Conservation (phyloP, 1,284 basidiomycete species). For the Pholiota adiposa region DNA sequence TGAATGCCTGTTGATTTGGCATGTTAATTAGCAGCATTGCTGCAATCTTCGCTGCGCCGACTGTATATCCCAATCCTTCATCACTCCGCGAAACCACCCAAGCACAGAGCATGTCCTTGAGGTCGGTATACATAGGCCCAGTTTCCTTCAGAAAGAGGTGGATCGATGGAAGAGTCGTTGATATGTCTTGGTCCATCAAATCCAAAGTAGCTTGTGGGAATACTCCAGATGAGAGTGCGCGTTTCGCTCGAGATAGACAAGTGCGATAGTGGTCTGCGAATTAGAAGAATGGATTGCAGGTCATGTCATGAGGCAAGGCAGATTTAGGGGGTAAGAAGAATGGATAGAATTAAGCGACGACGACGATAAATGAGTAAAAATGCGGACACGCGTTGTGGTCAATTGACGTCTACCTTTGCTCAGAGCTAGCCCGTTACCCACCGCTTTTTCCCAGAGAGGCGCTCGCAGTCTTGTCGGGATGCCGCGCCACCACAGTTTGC, state of each 20-base stretch:
- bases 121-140: conserved; percentile 86
- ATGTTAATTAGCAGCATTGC: conserved; percentile 93
- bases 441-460: conserved; percentile 85
- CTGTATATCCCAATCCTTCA: conserved; percentile 81
- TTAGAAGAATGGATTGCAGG: conserved; percentile 6
- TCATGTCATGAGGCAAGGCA: conserved; percentile 1
- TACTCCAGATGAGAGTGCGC: conserved; percentile 68
- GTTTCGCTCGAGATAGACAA: conserved; percentile 76
- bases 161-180: conserved; percentile 81
- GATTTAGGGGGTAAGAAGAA: conserved; percentile 16
- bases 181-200: conserved; percentile 82
- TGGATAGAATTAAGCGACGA: conserved; percentile 9
- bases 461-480: conserved; percentile 88
- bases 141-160: conserved; percentile 83
- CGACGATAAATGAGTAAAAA: conserved; percentile 20
- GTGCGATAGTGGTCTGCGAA: conserved; percentile 75
- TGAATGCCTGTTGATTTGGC: conserved; percentile 78
- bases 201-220: conserved; percentile 77
- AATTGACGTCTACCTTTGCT: conserved; percentile 69
- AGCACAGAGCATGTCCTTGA: conserved; percentile 87
- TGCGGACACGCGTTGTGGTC: conserved; percentile 8
- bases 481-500: conserved; percentile 91
- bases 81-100: conserved; percentile 93
- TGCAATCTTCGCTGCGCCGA: conserved; percentile 74
- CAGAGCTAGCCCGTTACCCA: conserved; percentile 88